Evolutionary conservation across 148 eudicot genomes (phyloP), one percentile per base, ranked within the genome.

Genomic region (Rhododendron ferrugineum): DNA sequence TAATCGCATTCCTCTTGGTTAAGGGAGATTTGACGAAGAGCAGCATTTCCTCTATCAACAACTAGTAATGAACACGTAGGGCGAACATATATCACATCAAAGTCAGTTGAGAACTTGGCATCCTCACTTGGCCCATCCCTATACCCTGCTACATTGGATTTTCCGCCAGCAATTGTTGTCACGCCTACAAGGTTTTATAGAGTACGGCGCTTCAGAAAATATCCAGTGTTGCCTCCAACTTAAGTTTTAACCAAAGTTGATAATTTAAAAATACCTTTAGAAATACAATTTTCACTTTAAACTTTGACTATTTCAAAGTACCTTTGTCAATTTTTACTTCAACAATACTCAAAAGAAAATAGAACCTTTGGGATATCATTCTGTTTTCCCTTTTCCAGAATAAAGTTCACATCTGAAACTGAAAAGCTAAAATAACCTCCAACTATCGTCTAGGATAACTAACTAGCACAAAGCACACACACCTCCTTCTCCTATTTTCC

Each of bases 101-200:
- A 97, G 87, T 97, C 98, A 83, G 85, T 30, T 34, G 99, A 97
- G 88, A 97, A 97, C 86, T 92, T 92, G 64, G 99, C 99, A 88
- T 93, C 94, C 82, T 94, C 99, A 82, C 98, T 94, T 6, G 99
- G 98, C 60, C 99, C 99, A 85, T 95, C 99, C 88, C 98, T 94
- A 89, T 94, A 95, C 74, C 99, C 99, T 49, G 96, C 92, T 89
- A 92, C 89, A 90, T 91, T 97, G 64, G 99, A 97, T 88, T 95
- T 97, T 9, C 99, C 99, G 75, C 99, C 99, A 83, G 99, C 99
- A 90, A 97, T 97, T 60, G 99, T 97, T 40, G 98, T 94, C 90
- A 97, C 99, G 81, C 99, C 99, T 97, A 89, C 77, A 88, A 49
- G 64, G 5, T 68, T 66, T 78, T 75, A 62, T 73, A 72, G 36